These are phyloP conservation scores for Neoboletus brunneissimus DNA, from an alignment of 768 basidiomycete genomes.

Conservation along the genomic window DNA sequence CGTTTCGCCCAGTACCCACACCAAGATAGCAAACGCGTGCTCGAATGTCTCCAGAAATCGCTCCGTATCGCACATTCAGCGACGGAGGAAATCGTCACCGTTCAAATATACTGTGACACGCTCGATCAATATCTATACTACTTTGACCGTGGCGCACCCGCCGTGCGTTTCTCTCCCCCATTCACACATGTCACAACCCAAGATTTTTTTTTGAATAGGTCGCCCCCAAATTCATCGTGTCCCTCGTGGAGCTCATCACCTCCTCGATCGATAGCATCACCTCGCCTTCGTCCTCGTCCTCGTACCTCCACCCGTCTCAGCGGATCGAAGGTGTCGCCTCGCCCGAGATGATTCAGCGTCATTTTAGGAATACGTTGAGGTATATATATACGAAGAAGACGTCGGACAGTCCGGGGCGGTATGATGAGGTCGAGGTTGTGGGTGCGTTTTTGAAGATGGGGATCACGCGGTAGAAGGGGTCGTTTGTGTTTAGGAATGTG, in stretches of 20 bases:
- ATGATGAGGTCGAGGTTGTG: constrained; percentile 86
- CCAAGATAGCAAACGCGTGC: constrained; percentile 94
- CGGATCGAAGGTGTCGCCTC: constrained; percentile 90
- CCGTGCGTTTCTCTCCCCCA: constrained; percentile 48
- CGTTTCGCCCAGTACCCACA: constrained; percentile 55
- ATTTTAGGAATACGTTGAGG: constrained; percentile 86
- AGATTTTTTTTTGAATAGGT: too few species aligned
- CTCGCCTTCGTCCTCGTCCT: constrained; percentile 44
- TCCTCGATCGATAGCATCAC: constrained; percentile 90
- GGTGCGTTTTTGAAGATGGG: constrained; percentile 92
- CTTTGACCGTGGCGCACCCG: constrained; percentile 88
- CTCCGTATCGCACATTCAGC: constrained; percentile 94
- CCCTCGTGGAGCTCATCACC: constrained; percentile 92
- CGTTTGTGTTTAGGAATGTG: too few species aligned
- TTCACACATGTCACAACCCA: too few species aligned
- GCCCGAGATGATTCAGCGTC: constrained; percentile 89
- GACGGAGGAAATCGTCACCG: constrained; percentile 94
- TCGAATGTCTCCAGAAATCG: constrained; percentile 97
- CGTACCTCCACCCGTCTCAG: constrained; percentile 82
- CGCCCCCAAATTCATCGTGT: constrained; percentile 95
- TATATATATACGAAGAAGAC: constrained; percentile 80
- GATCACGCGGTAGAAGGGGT: constrained; percentile 46
- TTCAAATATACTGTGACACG: constrained; percentile 94
- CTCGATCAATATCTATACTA: constrained; percentile 96
- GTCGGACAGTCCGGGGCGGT: constrained; percentile 42